Evolutionary conservation across 2,329 filamentous ascomycete species (phyloP).

Genomic region (Venturia effusa): DNA sequence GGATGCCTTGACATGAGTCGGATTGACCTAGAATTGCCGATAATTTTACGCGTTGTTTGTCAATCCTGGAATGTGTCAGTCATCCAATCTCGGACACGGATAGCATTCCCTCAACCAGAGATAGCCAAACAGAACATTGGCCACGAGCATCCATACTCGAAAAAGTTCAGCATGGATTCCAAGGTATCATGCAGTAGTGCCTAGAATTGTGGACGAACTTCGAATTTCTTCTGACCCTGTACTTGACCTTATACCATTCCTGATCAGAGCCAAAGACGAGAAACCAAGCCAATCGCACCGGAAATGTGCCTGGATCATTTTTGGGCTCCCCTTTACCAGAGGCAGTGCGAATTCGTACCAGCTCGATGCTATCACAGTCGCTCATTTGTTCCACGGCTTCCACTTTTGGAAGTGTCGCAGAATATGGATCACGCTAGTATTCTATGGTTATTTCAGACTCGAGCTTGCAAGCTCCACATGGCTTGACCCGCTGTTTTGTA

Average conservation of each 20-base stretch:
- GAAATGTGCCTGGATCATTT: not conserved
- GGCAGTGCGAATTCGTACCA: not conserved
- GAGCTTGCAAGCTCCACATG: not conserved
- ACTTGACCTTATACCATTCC: too few relatives aligned
- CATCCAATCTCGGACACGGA: not conserved
- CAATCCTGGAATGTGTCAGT: not conserved
- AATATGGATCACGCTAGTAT: not conserved
- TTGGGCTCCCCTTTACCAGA: not conserved
- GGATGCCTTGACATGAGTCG: not conserved
- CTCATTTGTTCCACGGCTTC: not conserved
- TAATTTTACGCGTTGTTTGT: not conserved
- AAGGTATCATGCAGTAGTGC: not conserved
- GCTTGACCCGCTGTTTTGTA: not conserved
- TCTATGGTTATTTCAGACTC: not conserved
- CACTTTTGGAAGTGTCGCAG: not conserved
- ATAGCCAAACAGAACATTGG: not conserved
- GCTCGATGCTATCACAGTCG: not conserved
- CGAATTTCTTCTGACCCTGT: not conserved
- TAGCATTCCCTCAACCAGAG: not conserved
- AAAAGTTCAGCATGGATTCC: not conserved
- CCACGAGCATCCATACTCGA: not conserved
- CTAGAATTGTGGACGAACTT: not conserved
- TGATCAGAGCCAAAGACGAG: not conserved
- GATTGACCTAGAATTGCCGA: not conserved
- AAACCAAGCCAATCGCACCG: not conserved